Percentiles rank a stretch among this genome's conserved stretches.
Evolutionary conservation across 1,139 yeast genomes (phyloP).

Genomic region (Kodamaea sp.): DNA sequence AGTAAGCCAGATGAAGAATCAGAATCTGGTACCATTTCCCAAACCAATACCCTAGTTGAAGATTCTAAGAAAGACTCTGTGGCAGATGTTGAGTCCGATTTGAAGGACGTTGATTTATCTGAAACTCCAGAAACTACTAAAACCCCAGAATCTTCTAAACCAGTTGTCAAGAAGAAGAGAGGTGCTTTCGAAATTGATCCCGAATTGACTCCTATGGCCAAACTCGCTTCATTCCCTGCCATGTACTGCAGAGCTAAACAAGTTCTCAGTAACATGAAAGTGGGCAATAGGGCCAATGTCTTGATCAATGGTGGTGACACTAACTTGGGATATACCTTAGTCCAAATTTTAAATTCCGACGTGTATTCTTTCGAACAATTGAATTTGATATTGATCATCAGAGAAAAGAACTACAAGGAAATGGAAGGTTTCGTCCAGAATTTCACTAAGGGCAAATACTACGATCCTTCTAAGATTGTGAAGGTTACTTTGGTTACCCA

Average conservation of each 20-base stretch:
- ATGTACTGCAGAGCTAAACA: slow-evolving; percentile 43
- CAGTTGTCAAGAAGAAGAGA: not conserved
- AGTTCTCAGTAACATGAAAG: slow-evolving; percentile 30
- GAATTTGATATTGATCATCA: slow-evolving; percentile 35
- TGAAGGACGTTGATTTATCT: not conserved
- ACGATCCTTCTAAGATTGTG: slow-evolving; percentile 23
- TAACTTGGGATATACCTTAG: slow-evolving; percentile 36
- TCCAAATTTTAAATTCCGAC: slow-evolving; percentile 33
- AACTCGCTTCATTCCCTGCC: slow-evolving; percentile 36
- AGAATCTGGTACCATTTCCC: not conserved
- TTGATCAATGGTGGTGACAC: slow-evolving; percentile 51
- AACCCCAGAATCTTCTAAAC: not conserved
- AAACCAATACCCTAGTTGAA: not conserved
- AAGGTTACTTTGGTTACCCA: slow-evolving; percentile 32
- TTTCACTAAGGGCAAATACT: slow-evolving; percentile 21
- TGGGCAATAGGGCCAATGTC: slow-evolving; percentile 24
- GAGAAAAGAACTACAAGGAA: slow-evolving; percentile 24
- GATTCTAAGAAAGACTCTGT: not conserved
- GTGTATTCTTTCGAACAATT: slow-evolving; percentile 23
- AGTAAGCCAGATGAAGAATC: not conserved
- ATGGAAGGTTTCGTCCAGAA: slow-evolving; percentile 27
- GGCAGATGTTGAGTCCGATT: not conserved
- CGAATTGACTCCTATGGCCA: slow-evolving; percentile 34
- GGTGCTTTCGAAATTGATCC: slow-evolving; percentile 4
- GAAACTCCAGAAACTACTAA: not conserved